Percentiles rank a stretch among this genome's conserved stretches.
phyloP scores from a whole-genome alignment of 2,329 filamentous ascomycete species.

The Simplicillium aogashimaense region DNA sequence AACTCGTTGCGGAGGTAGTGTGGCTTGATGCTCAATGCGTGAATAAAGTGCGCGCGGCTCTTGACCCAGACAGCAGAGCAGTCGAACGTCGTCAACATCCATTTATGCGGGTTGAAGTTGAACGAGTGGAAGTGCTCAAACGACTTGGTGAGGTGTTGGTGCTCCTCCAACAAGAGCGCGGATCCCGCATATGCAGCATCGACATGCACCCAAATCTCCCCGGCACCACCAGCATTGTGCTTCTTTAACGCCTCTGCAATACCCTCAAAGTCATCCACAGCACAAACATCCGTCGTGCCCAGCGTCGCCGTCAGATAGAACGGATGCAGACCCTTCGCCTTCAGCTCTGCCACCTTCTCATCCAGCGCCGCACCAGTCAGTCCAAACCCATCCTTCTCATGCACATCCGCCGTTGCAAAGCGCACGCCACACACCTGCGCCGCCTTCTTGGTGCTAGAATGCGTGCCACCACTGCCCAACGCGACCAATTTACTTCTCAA shows the following conservation, averaged over 20 bases:
- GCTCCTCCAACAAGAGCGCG: constrained; percentile 72
- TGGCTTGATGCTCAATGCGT: constrained; percentile 68
- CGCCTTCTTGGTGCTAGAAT: constrained; percentile 80
- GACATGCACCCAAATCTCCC: constrained; percentile 78
- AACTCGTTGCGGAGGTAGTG: constrained; percentile 74
- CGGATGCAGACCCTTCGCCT: constrained; percentile 62
- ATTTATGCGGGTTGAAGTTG: constrained; percentile 96
- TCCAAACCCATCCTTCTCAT: constrained; percentile 53
- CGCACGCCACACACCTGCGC: constrained; percentile 80
- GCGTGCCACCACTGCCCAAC: constrained; percentile 67
- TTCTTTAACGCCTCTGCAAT: constrained; percentile 43
- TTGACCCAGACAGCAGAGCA: constrained; percentile 71
- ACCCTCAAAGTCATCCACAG: constrained; percentile 69
- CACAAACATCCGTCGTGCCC: constrained; percentile 82
- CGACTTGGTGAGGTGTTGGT: constrained; percentile 55
- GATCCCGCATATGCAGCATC: constrained; percentile 90
- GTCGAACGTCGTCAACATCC: constrained; percentile 92
- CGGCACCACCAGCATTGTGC: constrained; percentile 15
- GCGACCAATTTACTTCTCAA: constrained; percentile 54
- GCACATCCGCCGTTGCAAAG: constrained; percentile 59
- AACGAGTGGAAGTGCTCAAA: constrained; percentile 72
- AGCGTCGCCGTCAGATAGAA: constrained; percentile 80
- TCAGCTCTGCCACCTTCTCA: constrained; percentile 52
- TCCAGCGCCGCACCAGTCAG: constrained; percentile 58
- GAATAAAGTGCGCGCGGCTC: constrained; percentile 64